A percentile compares a stretch with the other conserved stretches of the same genome.
Evolutionary conservation across 257 asterid genomes (phyloP).

Genomic region (Nyctanthes arbortristis): DNA sequence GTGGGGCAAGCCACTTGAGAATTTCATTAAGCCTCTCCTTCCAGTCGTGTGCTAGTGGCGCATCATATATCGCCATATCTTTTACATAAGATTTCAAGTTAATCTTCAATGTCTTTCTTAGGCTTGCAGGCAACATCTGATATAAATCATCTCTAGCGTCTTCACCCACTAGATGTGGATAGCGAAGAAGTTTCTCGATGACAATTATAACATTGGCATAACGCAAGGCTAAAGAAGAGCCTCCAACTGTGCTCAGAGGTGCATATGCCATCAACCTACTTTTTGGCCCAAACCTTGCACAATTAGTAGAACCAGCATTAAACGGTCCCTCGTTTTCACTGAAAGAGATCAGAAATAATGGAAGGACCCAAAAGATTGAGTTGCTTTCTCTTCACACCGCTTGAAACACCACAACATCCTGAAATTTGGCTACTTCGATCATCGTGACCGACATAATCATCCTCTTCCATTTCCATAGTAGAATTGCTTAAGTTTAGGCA

Average conservation of each 20-base stretch:
- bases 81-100: constrained; percentile 55
- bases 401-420: constrained; percentile 46
- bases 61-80: constrained; percentile 75
- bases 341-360: constrained; percentile 28
- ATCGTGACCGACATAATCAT: constrained; percentile 32
- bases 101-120: constrained; percentile 58
- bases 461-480: constrained; percentile 50
- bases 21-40: constrained; percentile 55
- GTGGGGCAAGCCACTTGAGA: constrained; percentile 71
- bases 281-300: constrained; percentile 41
- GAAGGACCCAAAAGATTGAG: constrained; percentile 27
- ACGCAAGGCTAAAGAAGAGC: constrained; percentile 81
- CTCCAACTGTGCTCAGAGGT: constrained; percentile 76
- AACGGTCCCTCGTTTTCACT: constrained; percentile 29
- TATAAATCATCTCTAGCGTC: constrained; percentile 95
- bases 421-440: constrained; percentile 65
- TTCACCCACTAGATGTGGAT: constrained; percentile 90
- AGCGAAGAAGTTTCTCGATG: constrained; percentile 70
- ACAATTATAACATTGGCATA: constrained; percentile 81
- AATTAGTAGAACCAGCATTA: constrained; percentile 19
- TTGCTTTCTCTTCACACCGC: constrained; percentile 42
- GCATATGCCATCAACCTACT: constrained; percentile 45
- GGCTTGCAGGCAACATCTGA: constrained; percentile 85
- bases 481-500: constrained; percentile 71
- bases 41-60: constrained; percentile 90